These are phyloP conservation scores for Trichoderma sp. DNA, from an alignment of 2,329 filamentous ascomycete genomes.

Conservation along the genomic window DNA sequence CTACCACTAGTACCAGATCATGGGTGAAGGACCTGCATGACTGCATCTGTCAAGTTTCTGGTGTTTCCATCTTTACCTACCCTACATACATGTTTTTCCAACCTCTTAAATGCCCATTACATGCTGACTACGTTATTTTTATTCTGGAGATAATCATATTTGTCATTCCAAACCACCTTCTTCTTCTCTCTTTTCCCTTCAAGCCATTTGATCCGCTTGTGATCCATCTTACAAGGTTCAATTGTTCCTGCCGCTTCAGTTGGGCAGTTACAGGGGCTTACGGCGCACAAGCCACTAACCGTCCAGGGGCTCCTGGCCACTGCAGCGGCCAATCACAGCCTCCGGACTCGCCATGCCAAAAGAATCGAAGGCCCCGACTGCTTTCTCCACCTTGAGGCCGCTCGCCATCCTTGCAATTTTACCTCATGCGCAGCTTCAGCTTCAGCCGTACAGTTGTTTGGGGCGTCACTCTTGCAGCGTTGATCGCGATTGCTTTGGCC, in stretches of 20 bases:
- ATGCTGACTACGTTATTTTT: background rate
- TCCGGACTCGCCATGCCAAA: background rate
- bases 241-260: background rate
- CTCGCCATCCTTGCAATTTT: constrained; percentile 13
- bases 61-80: background rate
- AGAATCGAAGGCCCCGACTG: background rate
- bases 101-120: background rate
- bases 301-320: background rate
- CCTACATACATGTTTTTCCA: background rate
- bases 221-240: background rate
- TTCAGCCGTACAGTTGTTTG: background rate
- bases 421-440: constrained; percentile 14
- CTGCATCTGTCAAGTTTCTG: background rate
- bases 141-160: background rate
- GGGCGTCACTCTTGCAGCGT: background rate
- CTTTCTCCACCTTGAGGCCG: constrained; percentile 9
- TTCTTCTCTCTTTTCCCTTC: background rate
- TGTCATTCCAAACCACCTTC: background rate
- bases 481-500: background rate
- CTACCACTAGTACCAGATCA: too few relatives aligned
- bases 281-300: background rate
- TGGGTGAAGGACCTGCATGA: too few relatives aligned
- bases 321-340: constrained; percentile 3
- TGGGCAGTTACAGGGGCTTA: background rate
- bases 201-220: background rate